phyloP scores from a whole-genome alignment of 2,329 filamentous ascomycete genomes.

The Aspergillus nomiae region DNA sequence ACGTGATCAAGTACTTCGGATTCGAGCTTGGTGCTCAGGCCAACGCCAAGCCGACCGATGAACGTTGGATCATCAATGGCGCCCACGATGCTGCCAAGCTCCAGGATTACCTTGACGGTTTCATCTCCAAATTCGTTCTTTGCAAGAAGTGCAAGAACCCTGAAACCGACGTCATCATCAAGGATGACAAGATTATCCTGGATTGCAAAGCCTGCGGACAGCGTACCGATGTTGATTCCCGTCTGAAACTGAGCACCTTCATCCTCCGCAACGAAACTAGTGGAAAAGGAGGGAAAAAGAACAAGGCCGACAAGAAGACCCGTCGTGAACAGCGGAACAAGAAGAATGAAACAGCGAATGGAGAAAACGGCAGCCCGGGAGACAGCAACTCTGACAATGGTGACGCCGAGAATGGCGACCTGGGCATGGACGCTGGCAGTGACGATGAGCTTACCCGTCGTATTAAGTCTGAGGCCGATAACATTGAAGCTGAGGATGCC shows the following conservation, averaged over 20 bases:
- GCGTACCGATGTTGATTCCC: constrained; percentile 85
- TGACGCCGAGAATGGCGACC: constrained; percentile 66
- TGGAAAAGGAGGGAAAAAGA: constrained; percentile 90
- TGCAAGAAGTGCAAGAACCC: constrained; percentile 99
- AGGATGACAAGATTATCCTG: constrained; percentile 85
- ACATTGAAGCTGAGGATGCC: constrained; percentile 70
- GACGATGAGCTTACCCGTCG: constrained; percentile 88
- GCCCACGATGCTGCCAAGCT: constrained; percentile 93
- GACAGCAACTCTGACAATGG: constrained; percentile 66
- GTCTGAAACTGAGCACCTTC: constrained; percentile 94
- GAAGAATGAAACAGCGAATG: constrained; percentile 56
- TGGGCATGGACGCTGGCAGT: constrained; percentile 71
- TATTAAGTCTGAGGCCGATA: constrained; percentile 68
- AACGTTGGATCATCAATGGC: constrained; percentile 99
- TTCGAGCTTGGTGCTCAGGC: constrained; percentile 98
- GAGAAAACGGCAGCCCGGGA: constrained; percentile 63
- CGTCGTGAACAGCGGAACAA: constrained; percentile 78
- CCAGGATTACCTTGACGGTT: constrained; percentile 96
- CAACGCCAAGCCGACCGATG: constrained; percentile 94
- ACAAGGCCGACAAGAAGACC: constrained; percentile 92
- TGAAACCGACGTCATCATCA: constrained; percentile 94
- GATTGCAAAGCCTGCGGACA: constrained; percentile 99
- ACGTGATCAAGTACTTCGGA: constrained; percentile 99
- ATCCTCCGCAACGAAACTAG: constrained; percentile 88
- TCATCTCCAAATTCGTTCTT: constrained; percentile 98